A percentile compares a stretch with the other conserved stretches of the same genome.
Conservation (phyloP, 2,329 filamentous ascomycete species). For the Neofusicoccum sp. region DNA sequence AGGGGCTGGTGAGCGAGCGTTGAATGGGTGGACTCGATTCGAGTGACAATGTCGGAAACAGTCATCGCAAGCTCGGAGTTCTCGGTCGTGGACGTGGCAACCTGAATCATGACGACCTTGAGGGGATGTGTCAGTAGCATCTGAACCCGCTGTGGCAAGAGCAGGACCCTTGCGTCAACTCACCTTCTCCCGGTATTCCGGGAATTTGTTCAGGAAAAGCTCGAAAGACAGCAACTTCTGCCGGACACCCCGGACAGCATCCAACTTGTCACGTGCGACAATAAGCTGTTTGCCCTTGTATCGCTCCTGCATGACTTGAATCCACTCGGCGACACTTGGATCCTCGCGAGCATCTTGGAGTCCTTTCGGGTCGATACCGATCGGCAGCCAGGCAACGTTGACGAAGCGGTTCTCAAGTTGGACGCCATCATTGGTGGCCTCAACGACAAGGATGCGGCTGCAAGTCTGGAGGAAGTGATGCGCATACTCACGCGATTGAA, state of each 20-base stretch:
- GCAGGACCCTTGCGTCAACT: conserved; percentile 20
- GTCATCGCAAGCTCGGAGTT: conserved; percentile 84
- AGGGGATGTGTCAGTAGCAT: conserved; percentile 17
- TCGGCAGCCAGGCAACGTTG: conserved; percentile 81
- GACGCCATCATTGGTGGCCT: conserved; percentile 84
- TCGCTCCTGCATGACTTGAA: conserved; percentile 76
- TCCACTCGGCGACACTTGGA: conserved; percentile 74
- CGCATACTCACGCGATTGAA: conserved; percentile 91
- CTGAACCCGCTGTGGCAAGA: neutral
- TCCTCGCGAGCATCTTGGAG: conserved; percentile 72
- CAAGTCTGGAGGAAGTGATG: conserved; percentile 96
- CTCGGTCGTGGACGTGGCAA: conserved; percentile 87
- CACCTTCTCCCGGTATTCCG: conserved; percentile 78
- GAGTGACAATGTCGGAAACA: conserved; percentile 90
- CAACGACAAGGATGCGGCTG: conserved; percentile 85
- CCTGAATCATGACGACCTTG: conserved; percentile 85
- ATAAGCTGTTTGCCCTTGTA: conserved; percentile 90
- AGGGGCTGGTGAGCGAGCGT: conserved; percentile 90
- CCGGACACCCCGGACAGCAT: conserved; percentile 86
- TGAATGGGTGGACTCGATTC: conserved; percentile 89
- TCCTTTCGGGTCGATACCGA: conserved; percentile 85
- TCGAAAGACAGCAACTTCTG: conserved; percentile 94
- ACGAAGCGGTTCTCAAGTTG: conserved; percentile 93
- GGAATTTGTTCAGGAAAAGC: conserved; percentile 90
- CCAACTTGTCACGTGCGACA: conserved; percentile 91